Percentiles rank a stretch among this genome's conserved stretches.
Conservation (phyloP, 805 yeast species). For the Starmerella vitae region DNA sequence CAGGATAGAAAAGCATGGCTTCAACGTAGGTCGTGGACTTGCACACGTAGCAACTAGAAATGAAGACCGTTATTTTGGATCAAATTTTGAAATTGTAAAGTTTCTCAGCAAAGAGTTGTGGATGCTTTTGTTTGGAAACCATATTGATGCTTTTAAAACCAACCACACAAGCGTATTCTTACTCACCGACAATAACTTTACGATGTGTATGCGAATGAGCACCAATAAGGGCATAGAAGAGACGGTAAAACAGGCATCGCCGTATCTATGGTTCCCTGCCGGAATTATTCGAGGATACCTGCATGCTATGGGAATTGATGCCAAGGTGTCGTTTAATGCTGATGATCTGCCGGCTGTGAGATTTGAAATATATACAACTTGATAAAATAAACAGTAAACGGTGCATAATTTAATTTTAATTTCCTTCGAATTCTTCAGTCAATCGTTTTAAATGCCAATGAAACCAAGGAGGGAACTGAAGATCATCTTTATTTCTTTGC, state of each 20-base stretch:
- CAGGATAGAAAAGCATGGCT: conserved; percentile 60
- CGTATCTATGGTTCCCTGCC: conserved; percentile 56
- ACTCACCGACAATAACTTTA: conserved; percentile 53
- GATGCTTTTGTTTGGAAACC: conserved; percentile 67
- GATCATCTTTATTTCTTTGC: background rate
- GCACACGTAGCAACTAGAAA: conserved; percentile 35
- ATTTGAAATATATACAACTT: conserved; percentile 43
- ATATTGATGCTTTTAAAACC: conserved; percentile 82
- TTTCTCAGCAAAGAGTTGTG: conserved; percentile 87
- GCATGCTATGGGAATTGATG: conserved; percentile 53
- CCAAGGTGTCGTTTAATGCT: conserved; percentile 52
- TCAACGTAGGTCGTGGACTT: conserved; percentile 47
- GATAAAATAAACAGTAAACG: background rate
- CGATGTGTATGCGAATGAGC: conserved; percentile 39
- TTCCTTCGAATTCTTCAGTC: background rate
- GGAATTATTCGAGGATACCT: conserved; percentile 66
- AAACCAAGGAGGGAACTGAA: conserved; percentile 15
- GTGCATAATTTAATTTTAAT: background rate
- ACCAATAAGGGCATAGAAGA: conserved; percentile 25
- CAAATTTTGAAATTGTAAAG: conserved; percentile 72
- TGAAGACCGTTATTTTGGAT: conserved; percentile 36
- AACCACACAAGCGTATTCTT: conserved; percentile 82
- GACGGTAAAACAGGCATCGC: conserved; percentile 27
- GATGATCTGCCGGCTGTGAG: conserved; percentile 51
- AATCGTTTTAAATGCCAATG: conserved; percentile 5